These are phyloP conservation scores for Dioszegia crocea DNA, from an alignment of 768 basidiomycete species.

Conservation along the genomic window DNA sequence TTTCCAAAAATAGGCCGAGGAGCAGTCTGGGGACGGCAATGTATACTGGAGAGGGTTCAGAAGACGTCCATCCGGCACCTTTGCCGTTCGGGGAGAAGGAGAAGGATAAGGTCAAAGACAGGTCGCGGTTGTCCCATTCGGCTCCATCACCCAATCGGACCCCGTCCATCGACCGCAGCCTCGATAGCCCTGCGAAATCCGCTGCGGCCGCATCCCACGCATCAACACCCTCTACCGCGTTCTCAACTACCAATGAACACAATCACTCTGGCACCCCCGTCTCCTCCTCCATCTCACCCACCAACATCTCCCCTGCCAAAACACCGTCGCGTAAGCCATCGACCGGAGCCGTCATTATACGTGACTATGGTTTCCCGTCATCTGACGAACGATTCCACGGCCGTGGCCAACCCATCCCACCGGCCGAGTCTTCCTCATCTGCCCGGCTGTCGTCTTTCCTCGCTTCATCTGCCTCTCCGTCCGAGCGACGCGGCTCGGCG, in stretches of 20 bases:
- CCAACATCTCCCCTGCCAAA: background rate
- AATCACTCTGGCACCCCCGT: background rate
- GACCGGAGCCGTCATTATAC: conserved; percentile 16
- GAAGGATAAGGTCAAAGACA: background rate
- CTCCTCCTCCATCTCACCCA: background rate
- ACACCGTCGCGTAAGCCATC: conserved; percentile 1
- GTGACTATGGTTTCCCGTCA: conserved; percentile 32
- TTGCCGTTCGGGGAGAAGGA: background rate
- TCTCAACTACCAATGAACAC: background rate
- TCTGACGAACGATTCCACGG: conserved; percentile 30
- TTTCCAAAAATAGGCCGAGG: conserved; percentile 4
- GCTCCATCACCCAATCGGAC: background rate
- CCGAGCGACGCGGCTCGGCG: background rate
- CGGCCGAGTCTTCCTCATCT: background rate
- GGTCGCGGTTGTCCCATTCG: background rate
- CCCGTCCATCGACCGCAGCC: background rate
- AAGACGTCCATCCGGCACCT: background rate
- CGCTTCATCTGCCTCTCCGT: background rate
- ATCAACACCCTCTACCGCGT: background rate
- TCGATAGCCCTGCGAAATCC: too few relatives aligned
- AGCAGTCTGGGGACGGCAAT: conserved; percentile 9
- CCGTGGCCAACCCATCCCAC: background rate
- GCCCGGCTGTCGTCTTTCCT: background rate
- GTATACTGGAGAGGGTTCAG: conserved; percentile 1
- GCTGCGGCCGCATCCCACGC: too few relatives aligned